Conservation (phyloP, 192 early-diverging fungal genomes). For the Borealophlyctis nickersoniae region DNA sequence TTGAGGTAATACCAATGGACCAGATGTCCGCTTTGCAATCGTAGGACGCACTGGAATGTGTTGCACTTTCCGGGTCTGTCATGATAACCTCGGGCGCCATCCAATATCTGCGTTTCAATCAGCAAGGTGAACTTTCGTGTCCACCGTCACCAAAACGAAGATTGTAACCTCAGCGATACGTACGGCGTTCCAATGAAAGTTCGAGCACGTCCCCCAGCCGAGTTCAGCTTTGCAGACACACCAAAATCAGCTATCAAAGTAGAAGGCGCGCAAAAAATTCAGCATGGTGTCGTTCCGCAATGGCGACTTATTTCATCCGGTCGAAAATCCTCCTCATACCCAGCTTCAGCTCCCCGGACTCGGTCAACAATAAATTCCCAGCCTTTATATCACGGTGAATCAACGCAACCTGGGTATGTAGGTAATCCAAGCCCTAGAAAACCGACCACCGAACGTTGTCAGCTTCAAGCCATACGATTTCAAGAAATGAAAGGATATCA, state of each 20-base stretch:
- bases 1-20: conserved; percentile 65
- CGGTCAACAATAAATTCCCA: conserved; percentile 57
- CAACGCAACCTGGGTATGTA: conserved; percentile 49
- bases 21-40: conserved; percentile 52
- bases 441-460: no score
- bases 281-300: no score
- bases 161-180: background rate
- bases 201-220: conserved; percentile 36
- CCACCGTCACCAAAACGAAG: background rate
- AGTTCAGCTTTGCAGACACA: conserved; percentile 56
- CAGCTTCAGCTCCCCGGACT: conserved; percentile 53
- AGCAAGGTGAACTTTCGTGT: conserved; percentile 17
- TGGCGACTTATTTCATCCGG: no score
- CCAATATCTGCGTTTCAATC: no score
- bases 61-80: conserved; percentile 50
- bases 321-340: conserved; percentile 23
- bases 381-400: conserved; percentile 69
- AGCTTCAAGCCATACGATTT: no score
- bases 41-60: conserved; percentile 8
- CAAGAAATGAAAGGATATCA: no score
- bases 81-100: conserved; percentile 66
- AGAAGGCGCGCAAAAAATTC: no score
- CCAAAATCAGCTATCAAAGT: conserved; percentile 70
- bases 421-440: conserved; percentile 54
- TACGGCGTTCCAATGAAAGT: conserved; percentile 69